Conservation (phyloP, 2,329 filamentous ascomycete genomes). For the Zasmidium angulare region DNA sequence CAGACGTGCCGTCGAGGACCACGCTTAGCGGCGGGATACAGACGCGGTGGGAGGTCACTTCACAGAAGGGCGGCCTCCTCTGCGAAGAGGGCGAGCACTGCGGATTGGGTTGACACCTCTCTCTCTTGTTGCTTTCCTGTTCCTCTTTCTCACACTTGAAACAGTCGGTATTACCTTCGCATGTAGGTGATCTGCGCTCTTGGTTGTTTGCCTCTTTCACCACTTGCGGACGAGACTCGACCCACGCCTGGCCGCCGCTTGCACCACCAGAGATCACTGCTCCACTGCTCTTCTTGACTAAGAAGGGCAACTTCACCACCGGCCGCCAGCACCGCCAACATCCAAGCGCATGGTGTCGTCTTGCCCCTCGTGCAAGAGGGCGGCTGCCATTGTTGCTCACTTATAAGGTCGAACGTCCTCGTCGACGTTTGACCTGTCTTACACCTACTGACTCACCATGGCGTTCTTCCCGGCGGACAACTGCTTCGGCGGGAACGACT, state of each 20-base stretch:
- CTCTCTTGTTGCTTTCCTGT: background rate
- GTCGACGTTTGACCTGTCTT: background rate
- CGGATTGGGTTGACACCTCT: background rate
- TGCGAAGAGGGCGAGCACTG: background rate
- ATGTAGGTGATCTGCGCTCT: background rate
- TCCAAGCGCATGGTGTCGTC: background rate
- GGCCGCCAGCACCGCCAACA: constrained; percentile 3
- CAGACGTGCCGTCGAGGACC: background rate
- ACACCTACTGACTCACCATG: background rate
- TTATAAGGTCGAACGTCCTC: background rate
- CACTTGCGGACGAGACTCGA: background rate
- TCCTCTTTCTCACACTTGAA: background rate
- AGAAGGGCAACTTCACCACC: background rate
- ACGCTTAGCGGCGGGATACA: background rate
- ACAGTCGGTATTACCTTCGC: background rate
- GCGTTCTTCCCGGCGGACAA: background rate
- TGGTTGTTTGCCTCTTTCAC: background rate
- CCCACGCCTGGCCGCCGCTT: background rate
- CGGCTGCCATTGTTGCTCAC: background rate
- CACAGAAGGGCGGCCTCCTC: constrained; percentile 4
- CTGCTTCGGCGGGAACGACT: background rate
- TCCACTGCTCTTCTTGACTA: no score
- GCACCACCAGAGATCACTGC: background rate
- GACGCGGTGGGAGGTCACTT: background rate
- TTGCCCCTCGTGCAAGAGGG: background rate